Conservation (phyloP, 2,329 filamentous ascomycete genomes). For the Biscogniauxia marginata region DNA sequence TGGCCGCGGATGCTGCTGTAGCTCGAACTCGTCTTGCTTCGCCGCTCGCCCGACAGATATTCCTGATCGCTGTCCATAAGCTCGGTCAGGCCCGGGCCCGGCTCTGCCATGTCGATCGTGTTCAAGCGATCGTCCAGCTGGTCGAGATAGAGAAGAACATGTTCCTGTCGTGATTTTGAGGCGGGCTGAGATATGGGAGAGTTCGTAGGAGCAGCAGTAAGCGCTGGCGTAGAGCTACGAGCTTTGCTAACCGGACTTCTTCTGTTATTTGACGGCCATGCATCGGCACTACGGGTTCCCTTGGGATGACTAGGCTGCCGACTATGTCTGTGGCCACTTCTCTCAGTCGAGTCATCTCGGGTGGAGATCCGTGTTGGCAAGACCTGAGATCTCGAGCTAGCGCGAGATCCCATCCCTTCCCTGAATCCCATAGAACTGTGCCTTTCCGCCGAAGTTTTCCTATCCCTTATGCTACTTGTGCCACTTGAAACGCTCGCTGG, state of each 20-base stretch:
- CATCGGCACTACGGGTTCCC: conserved; percentile 7
- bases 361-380: conserved; percentile 11
- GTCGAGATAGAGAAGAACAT: conserved; percentile 34
- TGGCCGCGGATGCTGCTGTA: conserved; percentile 11
- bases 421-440: conserved; percentile 11
- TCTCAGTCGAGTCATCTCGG: conserved; percentile 1
- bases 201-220: not conserved
- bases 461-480: conserved; percentile 9
- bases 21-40: conserved; percentile 19
- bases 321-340: conserved; percentile 2
- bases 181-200: not conserved
- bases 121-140: conserved; percentile 25
- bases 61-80: conserved; percentile 33
- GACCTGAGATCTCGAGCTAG: conserved; percentile 9
- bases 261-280: conserved; percentile 9
- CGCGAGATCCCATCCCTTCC: conserved; percentile 4
- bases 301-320: conserved; percentile 12
- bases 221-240: not conserved
- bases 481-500: conserved; percentile 11
- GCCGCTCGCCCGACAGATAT: conserved; percentile 21
- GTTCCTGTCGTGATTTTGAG: conserved; percentile 26
- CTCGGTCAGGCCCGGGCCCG: conserved; percentile 37
- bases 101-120: conserved; percentile 26
- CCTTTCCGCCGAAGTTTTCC: conserved; percentile 7
- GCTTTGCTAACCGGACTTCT: conserved; percentile 10